Evolutionary conservation across 2,329 filamentous ascomycete genomes (phyloP).

Genomic region (Pseudohalonectria lignicola): DNA sequence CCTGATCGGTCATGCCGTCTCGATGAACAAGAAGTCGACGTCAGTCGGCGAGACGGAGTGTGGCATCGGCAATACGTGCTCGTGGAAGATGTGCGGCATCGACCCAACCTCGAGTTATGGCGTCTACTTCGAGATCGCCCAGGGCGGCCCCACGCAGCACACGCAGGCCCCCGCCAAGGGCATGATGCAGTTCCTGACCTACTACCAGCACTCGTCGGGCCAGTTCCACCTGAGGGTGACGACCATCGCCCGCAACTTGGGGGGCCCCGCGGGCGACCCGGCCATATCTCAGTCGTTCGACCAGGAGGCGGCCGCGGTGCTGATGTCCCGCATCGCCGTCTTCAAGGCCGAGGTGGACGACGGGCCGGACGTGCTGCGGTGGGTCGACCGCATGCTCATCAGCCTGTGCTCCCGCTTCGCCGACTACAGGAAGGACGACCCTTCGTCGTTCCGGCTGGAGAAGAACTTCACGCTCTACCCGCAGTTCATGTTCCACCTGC

Average conservation of each 20-base stretch:
- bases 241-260: slow-evolving; percentile 82
- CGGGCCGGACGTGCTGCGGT: slow-evolving; percentile 92
- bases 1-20: slow-evolving; percentile 91
- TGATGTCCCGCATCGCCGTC: slow-evolving; percentile 98
- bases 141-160: slow-evolving; percentile 78
- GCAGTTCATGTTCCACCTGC: slow-evolving; percentile 99
- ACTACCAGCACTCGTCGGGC: slow-evolving; percentile 95
- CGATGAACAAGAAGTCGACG: slow-evolving; percentile 93
- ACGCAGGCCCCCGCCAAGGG: slow-evolving; percentile 74
- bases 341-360: slow-evolving; percentile 99
- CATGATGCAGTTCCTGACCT: slow-evolving; percentile 96
- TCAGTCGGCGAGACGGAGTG: slow-evolving; percentile 97
- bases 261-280: slow-evolving; percentile 86
- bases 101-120: slow-evolving; percentile 90
- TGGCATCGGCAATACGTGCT: slow-evolving; percentile 95
- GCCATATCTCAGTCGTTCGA: slow-evolving; percentile 96
- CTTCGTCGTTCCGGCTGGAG: slow-evolving; percentile 89
- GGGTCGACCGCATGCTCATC: slow-evolving; percentile 98
- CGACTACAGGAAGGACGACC: slow-evolving; percentile 96
- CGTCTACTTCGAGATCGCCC: slow-evolving; percentile 96
- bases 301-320: slow-evolving; percentile 90
- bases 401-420: slow-evolving; percentile 92
- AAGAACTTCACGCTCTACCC: slow-evolving; percentile 99
- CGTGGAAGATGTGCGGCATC: slow-evolving; percentile 99
- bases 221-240: slow-evolving; percentile 95